Base-by-base conservation (phyloP, 2,329 filamentous ascomycete genomes). In the Ophiocordyceps camponoti-rufipedis region DNA sequence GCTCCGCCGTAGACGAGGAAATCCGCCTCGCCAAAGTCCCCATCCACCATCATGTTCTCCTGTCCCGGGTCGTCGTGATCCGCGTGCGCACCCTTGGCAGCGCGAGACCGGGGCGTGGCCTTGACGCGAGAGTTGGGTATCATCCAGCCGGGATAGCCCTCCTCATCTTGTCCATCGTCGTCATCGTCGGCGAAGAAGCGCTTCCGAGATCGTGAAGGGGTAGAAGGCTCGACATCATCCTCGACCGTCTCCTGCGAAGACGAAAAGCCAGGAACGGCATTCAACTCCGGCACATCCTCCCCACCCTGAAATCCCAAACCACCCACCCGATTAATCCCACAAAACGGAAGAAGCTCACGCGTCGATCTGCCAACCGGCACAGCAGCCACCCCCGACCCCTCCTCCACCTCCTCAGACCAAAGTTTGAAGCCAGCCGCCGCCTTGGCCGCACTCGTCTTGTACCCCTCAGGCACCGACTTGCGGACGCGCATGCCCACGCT, bases 401-500 rank as follows among this genome's bases (percentile, higher is more conserved):
- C 18, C 18, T 28, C 40, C 6, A 8, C 28, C 13, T 31, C 57
- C 47, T 65, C 62, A 13, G 62, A 63, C 62, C 72, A 77, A 19
- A 78, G 62, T 42, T 69, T 64, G 56, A 75, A 77, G 62, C 43
- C 69, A 64, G 56, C 75, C 76, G 43, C 56, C 61, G 52, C 64
- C 67, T 49, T 69, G 65, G 45, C 58, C 54, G 50, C 23, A 23
- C 23, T 61, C 2, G 85, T 94, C 67, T 94, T 93, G 72, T 95
- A 95, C 48, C 89, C 89, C 59, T 95, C 88, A 1, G 86, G 82
- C 8, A 96, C 83, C 11, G 84, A 84, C 66, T 96, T 96, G 58
- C 89, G 82, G 44, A 96, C 74, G 23, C 89, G 81, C 87, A 95
- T 95, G 55, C 89, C 89, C 51, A 96, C 89, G 55, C 74, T 85